Conservation (phyloP, 306 rosid genomes). For the Sechiopsis laciniata region DNA sequence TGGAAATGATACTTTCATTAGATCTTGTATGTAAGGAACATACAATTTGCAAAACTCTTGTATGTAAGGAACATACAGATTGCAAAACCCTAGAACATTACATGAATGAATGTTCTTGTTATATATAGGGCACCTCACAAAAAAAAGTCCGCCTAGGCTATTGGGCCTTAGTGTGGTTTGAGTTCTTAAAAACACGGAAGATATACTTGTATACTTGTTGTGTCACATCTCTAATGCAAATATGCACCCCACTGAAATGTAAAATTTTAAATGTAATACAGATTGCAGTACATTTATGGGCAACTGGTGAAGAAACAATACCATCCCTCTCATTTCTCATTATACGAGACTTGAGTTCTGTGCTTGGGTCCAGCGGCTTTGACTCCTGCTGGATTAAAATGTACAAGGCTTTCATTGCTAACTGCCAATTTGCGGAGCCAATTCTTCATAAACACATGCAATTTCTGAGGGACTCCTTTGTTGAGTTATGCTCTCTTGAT, state of each 20-base stretch:
- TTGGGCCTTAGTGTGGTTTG: too few species aligned
- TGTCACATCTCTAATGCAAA: not conserved
- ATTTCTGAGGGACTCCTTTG: constrained; percentile 63
- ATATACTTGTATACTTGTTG: not conserved
- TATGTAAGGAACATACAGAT: too few species aligned
- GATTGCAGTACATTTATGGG: constrained; percentile 84
- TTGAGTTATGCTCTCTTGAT: constrained; percentile 74
- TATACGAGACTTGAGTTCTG: constrained; percentile 55
- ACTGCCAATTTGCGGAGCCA: constrained; percentile 55
- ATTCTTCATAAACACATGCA: constrained; percentile 43
- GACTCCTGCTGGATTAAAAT: constrained; percentile 68
- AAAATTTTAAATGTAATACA: constrained; percentile 36
- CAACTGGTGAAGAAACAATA: constrained; percentile 59
- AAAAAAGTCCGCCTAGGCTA: too few species aligned
- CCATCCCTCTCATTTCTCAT: constrained; percentile 63
- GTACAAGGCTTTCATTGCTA: constrained; percentile 61
- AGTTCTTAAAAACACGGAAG: too few species aligned
- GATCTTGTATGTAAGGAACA: too few species aligned
- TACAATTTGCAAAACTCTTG: too few species aligned
- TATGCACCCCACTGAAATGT: not conserved
- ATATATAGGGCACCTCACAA: too few species aligned
- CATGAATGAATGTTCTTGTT: too few species aligned
- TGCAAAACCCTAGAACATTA: too few species aligned
- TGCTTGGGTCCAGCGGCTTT: constrained; percentile 48
- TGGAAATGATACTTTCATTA: too few species aligned